These are phyloP conservation scores for Russula earlei DNA, from an alignment of 768 basidiomycete genomes.

Conservation along the genomic window DNA sequence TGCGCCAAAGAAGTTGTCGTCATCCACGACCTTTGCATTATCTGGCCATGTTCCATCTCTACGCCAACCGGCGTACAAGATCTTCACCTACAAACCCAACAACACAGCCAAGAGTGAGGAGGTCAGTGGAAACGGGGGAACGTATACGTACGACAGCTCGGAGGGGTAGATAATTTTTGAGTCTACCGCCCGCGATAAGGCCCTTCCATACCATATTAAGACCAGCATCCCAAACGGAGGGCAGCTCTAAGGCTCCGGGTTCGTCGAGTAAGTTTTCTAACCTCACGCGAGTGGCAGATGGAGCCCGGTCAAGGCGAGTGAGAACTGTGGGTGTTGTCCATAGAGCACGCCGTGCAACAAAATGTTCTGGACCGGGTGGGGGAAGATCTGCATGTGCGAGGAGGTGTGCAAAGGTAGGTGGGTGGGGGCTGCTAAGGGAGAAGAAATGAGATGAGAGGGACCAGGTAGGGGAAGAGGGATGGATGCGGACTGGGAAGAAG, in stretches of 20 bases:
- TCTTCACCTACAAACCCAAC: constrained; percentile 45
- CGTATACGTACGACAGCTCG: constrained; percentile 44
- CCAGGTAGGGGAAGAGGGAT: not conserved
- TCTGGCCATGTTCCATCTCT: constrained; percentile 71
- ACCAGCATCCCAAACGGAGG: constrained; percentile 47
- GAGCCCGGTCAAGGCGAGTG: constrained; percentile 18
- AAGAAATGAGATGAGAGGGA: not conserved
- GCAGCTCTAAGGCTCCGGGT: constrained; percentile 39
- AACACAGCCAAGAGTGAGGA: constrained; percentile 18
- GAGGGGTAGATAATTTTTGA: constrained; percentile 57
- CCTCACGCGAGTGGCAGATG: constrained; percentile 23
- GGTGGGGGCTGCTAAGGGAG: not conserved
- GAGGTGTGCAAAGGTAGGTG: constrained; percentile 32
- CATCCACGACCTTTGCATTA: constrained; percentile 28
- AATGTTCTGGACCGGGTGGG: constrained; percentile 54
- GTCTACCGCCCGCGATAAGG: constrained; percentile 45
- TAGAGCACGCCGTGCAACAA: constrained; percentile 48
- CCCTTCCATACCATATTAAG: constrained; percentile 56
- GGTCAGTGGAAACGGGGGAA: not conserved
- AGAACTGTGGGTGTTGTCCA: constrained; percentile 37
- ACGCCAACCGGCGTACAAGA: constrained; percentile 67
- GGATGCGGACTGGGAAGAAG: not conserved
- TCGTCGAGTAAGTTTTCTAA: constrained; percentile 42
- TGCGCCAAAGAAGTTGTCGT: constrained; percentile 17
- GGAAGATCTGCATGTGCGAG: constrained; percentile 38